Conservation (phyloP, 139 green algal species). For the Chlorella vulgaris region DNA sequence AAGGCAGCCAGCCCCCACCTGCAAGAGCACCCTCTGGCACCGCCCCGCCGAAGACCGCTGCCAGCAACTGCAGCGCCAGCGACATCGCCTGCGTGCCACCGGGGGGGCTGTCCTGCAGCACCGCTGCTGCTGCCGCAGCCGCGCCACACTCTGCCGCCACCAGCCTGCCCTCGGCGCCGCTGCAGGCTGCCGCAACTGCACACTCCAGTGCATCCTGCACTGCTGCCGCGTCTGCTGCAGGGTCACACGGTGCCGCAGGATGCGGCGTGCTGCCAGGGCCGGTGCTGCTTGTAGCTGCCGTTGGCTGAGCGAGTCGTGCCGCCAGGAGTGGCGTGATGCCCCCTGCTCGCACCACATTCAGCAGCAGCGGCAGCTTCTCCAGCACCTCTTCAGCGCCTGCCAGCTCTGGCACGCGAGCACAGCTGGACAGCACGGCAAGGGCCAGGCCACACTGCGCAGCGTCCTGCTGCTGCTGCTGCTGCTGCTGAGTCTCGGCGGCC, state of each 20-base stretch:
- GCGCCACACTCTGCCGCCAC: slow-evolving; percentile 33
- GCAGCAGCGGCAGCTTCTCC: slow-evolving; percentile 52
- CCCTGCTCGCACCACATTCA: slow-evolving; percentile 50
- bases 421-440: slow-evolving; percentile 56
- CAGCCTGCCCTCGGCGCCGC: slow-evolving; percentile 2
- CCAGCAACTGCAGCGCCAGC: slow-evolving; percentile 30
- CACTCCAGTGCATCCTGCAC: slow-evolving; percentile 67
- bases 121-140: slow-evolving; percentile 16
- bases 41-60: no score
- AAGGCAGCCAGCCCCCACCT: no score
- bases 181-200: slow-evolving; percentile 26
- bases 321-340: slow-evolving; percentile 37
- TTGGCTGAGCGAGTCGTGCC: not conserved
- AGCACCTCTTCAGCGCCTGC: slow-evolving; percentile 41
- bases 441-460: slow-evolving; percentile 42
- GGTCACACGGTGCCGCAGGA: not conserved
- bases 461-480: slow-evolving; percentile 20
- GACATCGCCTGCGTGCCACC: not conserved
- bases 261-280: not conserved
- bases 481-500: not conserved
- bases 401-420: slow-evolving; percentile 54
- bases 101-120: slow-evolving; percentile 1
- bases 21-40: no score
- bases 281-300: no score
- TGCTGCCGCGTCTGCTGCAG: slow-evolving; percentile 21